Conservation (phyloP, 2,329 filamentous ascomycete genomes). For the Cercospora beticola region DNA sequence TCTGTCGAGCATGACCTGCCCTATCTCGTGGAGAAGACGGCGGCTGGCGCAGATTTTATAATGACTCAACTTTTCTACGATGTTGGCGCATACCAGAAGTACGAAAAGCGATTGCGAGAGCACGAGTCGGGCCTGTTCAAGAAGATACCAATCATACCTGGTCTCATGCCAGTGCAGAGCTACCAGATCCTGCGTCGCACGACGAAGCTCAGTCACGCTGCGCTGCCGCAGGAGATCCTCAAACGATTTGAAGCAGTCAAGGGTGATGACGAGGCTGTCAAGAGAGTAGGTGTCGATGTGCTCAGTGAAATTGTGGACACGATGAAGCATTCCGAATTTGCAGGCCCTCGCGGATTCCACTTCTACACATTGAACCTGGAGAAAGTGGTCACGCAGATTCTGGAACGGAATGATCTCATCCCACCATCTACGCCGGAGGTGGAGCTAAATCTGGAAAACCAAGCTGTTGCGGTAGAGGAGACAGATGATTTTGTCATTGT, state of each 20-base stretch:
- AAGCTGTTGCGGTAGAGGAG: conserved; percentile 31
- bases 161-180: conserved; percentile 95
- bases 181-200: conserved; percentile 94
- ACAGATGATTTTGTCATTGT: conserved; percentile 44
- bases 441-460: conserved; percentile 46
- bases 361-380: conserved; percentile 97
- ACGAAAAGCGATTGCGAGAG: conserved; percentile 72
- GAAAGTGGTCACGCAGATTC: conserved; percentile 90
- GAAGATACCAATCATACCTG: conserved; percentile 84
- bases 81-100: conserved; percentile 74
- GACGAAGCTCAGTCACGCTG: conserved; percentile 90
- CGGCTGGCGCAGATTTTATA: conserved; percentile 92
- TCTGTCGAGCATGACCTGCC: conserved; percentile 69
- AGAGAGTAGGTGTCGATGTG: conserved; percentile 76
- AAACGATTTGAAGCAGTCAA: conserved; percentile 69
- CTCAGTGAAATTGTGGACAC: conserved; percentile 79
- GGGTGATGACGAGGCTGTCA: conserved; percentile 78
- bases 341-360: conserved; percentile 76
- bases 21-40: conserved; percentile 84
- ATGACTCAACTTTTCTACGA: conserved; percentile 99
- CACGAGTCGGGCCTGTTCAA: conserved; percentile 85
- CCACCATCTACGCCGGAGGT: conserved; percentile 48
- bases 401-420: conserved; percentile 83
- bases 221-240: conserved; percentile 70
- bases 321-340: conserved; percentile 62